These are phyloP conservation scores for Ambrosia hybrid DNA, from an alignment of 140 eudicot species.

Conservation along the genomic window DNA sequence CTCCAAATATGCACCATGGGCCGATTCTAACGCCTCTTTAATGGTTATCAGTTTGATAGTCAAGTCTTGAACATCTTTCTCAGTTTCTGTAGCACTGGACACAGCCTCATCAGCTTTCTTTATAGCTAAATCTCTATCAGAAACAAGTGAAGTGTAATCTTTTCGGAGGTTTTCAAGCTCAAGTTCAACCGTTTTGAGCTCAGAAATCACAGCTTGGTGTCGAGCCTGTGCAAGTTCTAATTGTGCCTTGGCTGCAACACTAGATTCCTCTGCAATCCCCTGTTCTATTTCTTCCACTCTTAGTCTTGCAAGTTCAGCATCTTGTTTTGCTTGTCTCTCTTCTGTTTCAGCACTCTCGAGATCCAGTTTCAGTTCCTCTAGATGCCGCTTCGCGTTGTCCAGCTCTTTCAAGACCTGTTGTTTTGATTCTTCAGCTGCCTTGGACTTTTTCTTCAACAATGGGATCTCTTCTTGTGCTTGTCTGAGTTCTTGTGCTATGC, in stretches of 20 bases:
- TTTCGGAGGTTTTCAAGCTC: constrained; percentile 54
- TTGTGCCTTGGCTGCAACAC: constrained; percentile 75
- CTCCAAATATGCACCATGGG: constrained; percentile 76
- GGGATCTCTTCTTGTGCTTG: constrained; percentile 70
- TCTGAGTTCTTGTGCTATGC: constrained; percentile 58
- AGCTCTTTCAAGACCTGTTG: constrained; percentile 50
- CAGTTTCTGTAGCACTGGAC: constrained; percentile 46
- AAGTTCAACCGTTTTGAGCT: constrained; percentile 42
- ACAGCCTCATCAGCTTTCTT: constrained; percentile 59
- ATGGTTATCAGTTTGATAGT: constrained; percentile 60
- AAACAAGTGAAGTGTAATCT: constrained; percentile 42
- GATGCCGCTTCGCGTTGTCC: constrained; percentile 50
- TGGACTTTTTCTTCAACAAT: constrained; percentile 41
- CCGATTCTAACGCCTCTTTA: constrained; percentile 68
- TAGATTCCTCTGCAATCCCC: constrained; percentile 63
- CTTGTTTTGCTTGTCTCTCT: constrained; percentile 77
- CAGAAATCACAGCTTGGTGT: constrained; percentile 54
- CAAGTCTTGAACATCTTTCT: constrained; percentile 62
- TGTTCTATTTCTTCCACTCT: constrained; percentile 75
- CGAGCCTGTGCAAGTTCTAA: constrained; percentile 70
- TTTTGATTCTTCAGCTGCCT: constrained; percentile 69
- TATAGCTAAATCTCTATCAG: constrained; percentile 52
- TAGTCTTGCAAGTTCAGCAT: constrained; percentile 65
- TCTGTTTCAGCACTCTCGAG: constrained; percentile 76
- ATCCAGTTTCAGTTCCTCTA: constrained; percentile 72